Evolutionary conservation across 257 asterid genomes (phyloP), one percentile per base, ranked within the genome.

Genomic region (Forsythia suspensa): DNA sequence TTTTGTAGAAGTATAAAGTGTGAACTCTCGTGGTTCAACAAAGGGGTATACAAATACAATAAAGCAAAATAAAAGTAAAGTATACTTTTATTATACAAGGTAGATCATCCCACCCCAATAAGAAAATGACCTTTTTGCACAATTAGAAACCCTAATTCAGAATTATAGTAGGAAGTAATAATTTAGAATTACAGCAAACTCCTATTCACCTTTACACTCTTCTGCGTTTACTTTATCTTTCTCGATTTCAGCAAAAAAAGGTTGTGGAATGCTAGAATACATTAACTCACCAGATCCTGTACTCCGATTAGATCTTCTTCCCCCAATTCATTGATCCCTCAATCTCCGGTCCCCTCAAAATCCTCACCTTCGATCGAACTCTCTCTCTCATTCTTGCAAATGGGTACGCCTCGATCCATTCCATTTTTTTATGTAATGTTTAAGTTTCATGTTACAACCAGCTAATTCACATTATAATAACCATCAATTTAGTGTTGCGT

Each of bases 371-470:
- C 79, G 78, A 81, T 76, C 82, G 80, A 55, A 73, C 59, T 70
- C 61, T 63, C 59, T 42, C 12, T 63, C 59, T 42, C 12, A 41
- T 69, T 37, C 46, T 46, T 12, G 70, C 77, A 3, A 83, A 90
- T 89, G 94, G 93, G 96, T 87, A 82, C 36, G 85, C 71, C 8
- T 67, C 39, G 90, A 87, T 89, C 85, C 76, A 67, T 71, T 80
- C 70, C 15, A 16, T 46, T 6, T 80, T 24, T 75, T 67, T 65
- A 46, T 12, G 73, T 36, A 65, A 16, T 81, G 81, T 46, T 67
- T 52, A n/a, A 24, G 29, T 16, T 73, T 80, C 29, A 24, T 21
- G 70, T 61, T 24, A 29, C 70, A 4, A 63, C 70, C 18, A 29
- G 70, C 70, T 24, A 63, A 20, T 59, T 63, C 36, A 10, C 3